Conservation (phyloP, 2,329 filamentous ascomycete genomes). For the Cordyceps cateniannulata region DNA sequence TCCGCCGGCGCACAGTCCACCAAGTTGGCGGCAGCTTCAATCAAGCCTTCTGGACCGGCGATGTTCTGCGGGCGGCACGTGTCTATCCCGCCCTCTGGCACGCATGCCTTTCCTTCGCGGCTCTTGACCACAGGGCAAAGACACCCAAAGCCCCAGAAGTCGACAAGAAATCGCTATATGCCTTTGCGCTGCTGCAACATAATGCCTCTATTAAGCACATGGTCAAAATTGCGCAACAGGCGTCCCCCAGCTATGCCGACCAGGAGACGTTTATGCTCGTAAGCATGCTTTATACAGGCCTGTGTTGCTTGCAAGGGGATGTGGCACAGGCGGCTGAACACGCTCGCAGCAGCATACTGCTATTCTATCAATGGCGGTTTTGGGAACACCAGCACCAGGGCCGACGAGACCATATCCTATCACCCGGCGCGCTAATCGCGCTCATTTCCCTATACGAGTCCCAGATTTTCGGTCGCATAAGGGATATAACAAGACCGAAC, state of each 20-base stretch:
- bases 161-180: background rate
- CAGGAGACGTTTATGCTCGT: conserved; percentile 10
- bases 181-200: conserved; percentile 4
- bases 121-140: conserved; percentile 2
- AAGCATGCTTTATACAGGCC: conserved; percentile 4
- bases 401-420: background rate
- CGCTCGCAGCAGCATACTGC: background rate
- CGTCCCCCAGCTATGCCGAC: conserved; percentile 1
- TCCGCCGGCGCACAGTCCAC: background rate
- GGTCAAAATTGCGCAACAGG: background rate
- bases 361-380: conserved; percentile 7
- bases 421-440: background rate
- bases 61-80: background rate
- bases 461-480: conserved; percentile 1
- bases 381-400: conserved; percentile 6
- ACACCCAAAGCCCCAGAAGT: background rate
- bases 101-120: conserved; percentile 6
- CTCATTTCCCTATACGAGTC: conserved; percentile 7
- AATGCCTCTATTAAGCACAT: conserved; percentile 7
- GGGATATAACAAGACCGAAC: conserved; percentile 2
- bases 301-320: conserved; percentile 4
- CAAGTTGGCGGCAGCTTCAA: conserved; percentile 9
- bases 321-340: background rate
- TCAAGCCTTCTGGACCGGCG: conserved; percentile 1
- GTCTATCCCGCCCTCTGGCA: conserved; percentile 9